phyloP scores from a whole-genome alignment of 208 protist species.

The Blastocrithidia nonstop region DNA sequence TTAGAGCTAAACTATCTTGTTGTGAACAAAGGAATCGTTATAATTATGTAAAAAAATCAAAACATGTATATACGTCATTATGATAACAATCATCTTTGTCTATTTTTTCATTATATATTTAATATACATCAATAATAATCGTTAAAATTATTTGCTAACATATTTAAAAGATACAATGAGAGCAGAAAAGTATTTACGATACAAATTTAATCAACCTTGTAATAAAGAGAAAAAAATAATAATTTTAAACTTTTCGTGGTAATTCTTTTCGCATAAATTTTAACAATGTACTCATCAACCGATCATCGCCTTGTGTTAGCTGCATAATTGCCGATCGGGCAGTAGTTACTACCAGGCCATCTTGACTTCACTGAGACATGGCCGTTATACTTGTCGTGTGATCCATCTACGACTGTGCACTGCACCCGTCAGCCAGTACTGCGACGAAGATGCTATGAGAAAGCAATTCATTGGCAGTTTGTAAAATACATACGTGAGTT shows the following conservation, averaged over 20 bases:
- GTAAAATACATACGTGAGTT: no score
- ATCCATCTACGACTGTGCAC: no score
- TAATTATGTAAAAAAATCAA: conserved; percentile 1
- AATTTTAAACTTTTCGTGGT: conserved; percentile 2
- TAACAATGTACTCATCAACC: background rate
- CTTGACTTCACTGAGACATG: no score
- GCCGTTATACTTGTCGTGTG: no score
- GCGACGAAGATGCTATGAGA: no score
- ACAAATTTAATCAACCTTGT: background rate
- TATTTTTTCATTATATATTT: background rate
- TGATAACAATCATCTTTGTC: background rate
- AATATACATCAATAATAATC: background rate
- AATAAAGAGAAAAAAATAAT: conserved; percentile 1
- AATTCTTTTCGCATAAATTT: no score
- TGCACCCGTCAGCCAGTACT: no score
- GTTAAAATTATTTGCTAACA: background rate
- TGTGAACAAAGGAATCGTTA: background rate
- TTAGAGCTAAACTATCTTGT: background rate
- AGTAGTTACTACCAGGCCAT: no score
- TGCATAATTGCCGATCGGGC: no score
- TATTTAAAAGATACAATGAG: background rate
- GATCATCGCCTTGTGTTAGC: no score
- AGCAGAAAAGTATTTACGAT: conserved; percentile 3
- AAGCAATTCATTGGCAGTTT: no score
- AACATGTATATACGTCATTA: background rate